Evolutionary conservation across 2,329 filamentous ascomycete species (phyloP).

Genomic region (Stachybotrys elegans): DNA sequence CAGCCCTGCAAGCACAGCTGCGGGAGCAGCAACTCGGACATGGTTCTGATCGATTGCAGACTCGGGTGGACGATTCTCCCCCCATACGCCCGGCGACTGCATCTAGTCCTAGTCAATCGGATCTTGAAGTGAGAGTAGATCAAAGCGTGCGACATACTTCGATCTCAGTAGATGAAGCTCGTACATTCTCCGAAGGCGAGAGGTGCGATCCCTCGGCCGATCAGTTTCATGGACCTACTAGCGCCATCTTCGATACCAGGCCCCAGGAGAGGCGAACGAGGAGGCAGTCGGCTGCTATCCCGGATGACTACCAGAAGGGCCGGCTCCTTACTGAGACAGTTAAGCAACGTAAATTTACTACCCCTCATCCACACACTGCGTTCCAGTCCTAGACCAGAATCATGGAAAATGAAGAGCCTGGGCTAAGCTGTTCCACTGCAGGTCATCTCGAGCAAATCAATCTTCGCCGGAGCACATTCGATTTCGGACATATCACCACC

Average conservation of each 20-base stretch:
- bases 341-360: constrained; percentile 10
- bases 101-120: neutral
- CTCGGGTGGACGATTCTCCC: neutral
- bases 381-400: neutral
- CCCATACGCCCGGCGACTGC: neutral
- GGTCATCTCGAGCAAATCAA: constrained; percentile 40
- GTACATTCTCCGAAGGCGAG: neutral
- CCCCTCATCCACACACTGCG: neutral
- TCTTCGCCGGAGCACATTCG: constrained; percentile 33
- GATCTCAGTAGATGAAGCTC: neutral
- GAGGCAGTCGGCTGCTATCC: neutral
- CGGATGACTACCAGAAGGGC: constrained; percentile 1
- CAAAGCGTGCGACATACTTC: neutral
- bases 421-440: constrained; percentile 5
- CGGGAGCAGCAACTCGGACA: neutral
- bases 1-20: constrained; percentile 15
- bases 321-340: constrained; percentile 12
- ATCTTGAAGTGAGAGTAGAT: neutral
- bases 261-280: neutral
- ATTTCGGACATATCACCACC: constrained; percentile 45
- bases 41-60: neutral
- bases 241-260: constrained; percentile 8
- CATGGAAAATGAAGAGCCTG: neutral
- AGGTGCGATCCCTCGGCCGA: constrained; percentile 2
- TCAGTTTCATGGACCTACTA: constrained; percentile 18